Conservation (phyloP, 2,329 filamentous ascomycete genomes). For the Alternaria gaisen region DNA sequence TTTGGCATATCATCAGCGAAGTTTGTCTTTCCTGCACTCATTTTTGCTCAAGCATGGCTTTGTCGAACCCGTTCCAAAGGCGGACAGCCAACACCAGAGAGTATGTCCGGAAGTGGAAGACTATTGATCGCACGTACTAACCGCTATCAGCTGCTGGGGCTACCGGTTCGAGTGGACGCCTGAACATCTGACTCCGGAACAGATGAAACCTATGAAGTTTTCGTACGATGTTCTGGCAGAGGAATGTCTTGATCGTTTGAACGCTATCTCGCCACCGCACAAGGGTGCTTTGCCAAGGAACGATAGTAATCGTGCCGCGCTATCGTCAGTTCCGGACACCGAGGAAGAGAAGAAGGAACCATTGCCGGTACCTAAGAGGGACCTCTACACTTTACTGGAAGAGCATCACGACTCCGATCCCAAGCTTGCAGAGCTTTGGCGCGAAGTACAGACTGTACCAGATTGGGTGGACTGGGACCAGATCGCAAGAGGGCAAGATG, state of each 20-base stretch:
- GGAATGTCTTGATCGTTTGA: conserved; percentile 70
- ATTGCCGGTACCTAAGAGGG: conserved; percentile 55
- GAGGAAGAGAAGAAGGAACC: conserved; percentile 45
- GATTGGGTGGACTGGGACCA: conserved; percentile 82
- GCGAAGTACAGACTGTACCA: conserved; percentile 71
- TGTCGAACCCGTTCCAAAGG: conserved; percentile 54
- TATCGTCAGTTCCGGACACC: conserved; percentile 37
- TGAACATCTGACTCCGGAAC: conserved; percentile 67
- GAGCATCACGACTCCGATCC: conserved; percentile 67
- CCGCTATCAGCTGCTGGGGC: conserved; percentile 63
- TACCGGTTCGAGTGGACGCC: conserved; percentile 75
- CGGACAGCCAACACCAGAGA: conserved; percentile 54
- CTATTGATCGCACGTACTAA: conserved; percentile 20
- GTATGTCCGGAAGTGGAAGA: conserved; percentile 44
- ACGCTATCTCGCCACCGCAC: conserved; percentile 65
- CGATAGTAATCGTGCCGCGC: conserved; percentile 42
- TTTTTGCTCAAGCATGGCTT: conserved; percentile 48
- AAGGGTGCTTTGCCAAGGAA: conserved; percentile 51
- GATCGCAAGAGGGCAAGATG: conserved; percentile 75
- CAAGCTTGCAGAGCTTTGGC: conserved; percentile 68
- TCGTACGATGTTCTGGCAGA: conserved; percentile 75
- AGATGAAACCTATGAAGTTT: conserved; percentile 68
- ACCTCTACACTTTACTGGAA: conserved; percentile 70
- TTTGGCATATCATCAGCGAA: background rate
- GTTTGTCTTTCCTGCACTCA: background rate